Base-by-base conservation (phyloP, 345 rosid genomes). In the Eutrema yunnanense region DNA sequence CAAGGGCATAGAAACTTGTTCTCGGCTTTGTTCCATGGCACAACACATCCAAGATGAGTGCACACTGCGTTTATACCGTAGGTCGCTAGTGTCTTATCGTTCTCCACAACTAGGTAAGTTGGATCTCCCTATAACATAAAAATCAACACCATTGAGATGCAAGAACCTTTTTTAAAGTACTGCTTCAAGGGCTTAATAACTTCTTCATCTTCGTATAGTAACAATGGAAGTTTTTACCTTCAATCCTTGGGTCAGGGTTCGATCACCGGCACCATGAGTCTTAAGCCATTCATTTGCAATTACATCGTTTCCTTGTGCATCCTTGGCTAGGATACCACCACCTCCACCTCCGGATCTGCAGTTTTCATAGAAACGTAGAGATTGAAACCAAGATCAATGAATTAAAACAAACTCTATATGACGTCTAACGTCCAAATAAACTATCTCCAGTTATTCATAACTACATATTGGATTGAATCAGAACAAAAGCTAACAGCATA, bases 21-120 rank as follows among this genome's bases (percentile, higher is more conserved):
- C 85, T 91, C 97, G 46, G 91, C 92, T 69, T 69, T n/a, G 79
- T 94, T 91, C 80, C 84, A 91, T 12, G 98, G 97, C 65, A 91
- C 98, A 33, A 93, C 97, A 73, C 98, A 93, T 43, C 98, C 98
- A 61, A 94, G 94, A 22, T 90, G 98, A 38, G 98, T 91, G 82
- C 98, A 94, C 53, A 94, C 97, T 0, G 77, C 97, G 16, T 91
- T 91, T 12, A 94, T 91, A 51, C 86, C 98, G 47, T 77, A 91
- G 6, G 95, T 86, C 1, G 97, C 97, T 33, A 89, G 91, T 3
- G 88, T 89, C 76, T 67, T 81, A 78, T 89, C 92, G 46, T 91
- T 91, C 88, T 91, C 95, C 73, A 94, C 97, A 42, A 95, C 96
- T 30, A 92, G 93, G 87, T 95, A 92, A 60, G 99, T 95, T 0